Evolutionary conservation across 2,329 filamentous ascomycete genomes (phyloP), one percentile per base, ranked within the genome.

Genomic region (Colletotrichum higginsianum): DNA sequence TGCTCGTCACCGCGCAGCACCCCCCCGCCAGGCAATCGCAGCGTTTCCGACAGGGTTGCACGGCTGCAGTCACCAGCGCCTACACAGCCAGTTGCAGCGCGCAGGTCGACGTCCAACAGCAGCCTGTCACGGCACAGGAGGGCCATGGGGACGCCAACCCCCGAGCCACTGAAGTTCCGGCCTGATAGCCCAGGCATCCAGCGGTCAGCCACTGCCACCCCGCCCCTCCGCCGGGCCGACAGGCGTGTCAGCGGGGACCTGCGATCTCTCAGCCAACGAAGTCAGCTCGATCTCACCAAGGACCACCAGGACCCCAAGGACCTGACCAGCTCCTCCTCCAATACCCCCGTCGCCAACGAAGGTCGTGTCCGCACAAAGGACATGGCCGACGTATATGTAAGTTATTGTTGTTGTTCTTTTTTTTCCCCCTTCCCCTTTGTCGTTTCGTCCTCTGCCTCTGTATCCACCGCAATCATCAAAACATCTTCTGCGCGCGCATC

Each of bases 331-430:
- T 67, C 62, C 74, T 65, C 75, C 78, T 65, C 75, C 78, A 67
- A 79, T 76, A 92, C 92, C 80, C 93, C 94, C 78, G 88, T 94
- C 83, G 93, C 92, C 83, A 95, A 96, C 85, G 94, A 95, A 88
- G 93, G 94, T 86, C 95, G 94, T 85, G 91, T 90, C 84, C 93
- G 94, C 82, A 86, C 92, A 80, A 92, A 91, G 86, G 93, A 92
- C 84, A 98, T 98, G 94, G 88, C 94, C 82, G 94, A 98, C 87
- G 92, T 97, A 85, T 98, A 93, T 86, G 95, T 98, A 90, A 92
- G 94, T 93, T 65, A 47, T 76, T 65, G 47, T 76, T 75, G 69
- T 72, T 72, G 69, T 61, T 72, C 74, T 66, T 62, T 56, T 21
- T 13, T 66, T n/a, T n/a, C 44, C 56, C 42, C 47, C 57, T 44